Percentiles rank a stretch among this genome's conserved stretches.
Conservation (phyloP, 768 basidiomycete species). For the Mrakia blollopis region DNA sequence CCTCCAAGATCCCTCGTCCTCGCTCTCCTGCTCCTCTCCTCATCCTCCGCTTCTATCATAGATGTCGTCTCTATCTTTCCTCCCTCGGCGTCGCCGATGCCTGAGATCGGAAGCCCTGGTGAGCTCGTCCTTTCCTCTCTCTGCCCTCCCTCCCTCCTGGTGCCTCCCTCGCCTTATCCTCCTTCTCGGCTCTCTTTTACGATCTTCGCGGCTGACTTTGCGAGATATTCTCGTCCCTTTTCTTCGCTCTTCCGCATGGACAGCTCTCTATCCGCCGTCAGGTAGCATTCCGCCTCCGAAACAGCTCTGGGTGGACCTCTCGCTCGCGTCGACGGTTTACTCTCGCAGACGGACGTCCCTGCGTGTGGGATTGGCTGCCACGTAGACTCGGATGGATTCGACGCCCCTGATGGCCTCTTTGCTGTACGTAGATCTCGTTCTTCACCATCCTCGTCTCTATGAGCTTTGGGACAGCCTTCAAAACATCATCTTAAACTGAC, state of each 20-base stretch:
- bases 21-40: no score
- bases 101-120: neutral
- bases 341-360: neutral
- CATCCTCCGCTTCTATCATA: no score
- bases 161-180: neutral
- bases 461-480: no score
- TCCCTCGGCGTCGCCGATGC: neutral
- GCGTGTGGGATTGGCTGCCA: neutral
- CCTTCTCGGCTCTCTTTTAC: neutral
- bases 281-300: neutral
- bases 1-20: no score
- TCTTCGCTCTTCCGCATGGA: neutral
- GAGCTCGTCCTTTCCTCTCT: neutral
- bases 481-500: neutral
- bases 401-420: constrained; percentile 66
- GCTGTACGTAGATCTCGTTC: constrained; percentile 37
- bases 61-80: neutral
- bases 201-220: no score
- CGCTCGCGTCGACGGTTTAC: neutral
- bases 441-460: constrained; percentile 10
- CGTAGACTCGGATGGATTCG: constrained; percentile 55
- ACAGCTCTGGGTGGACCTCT: neutral
- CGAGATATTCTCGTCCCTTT: neutral
- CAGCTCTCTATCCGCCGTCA: neutral
- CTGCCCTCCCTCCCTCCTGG: neutral